These are phyloP conservation scores for Phaseolus coccineus DNA, from an alignment of 331 rosid species.

Conservation along the genomic window DNA sequence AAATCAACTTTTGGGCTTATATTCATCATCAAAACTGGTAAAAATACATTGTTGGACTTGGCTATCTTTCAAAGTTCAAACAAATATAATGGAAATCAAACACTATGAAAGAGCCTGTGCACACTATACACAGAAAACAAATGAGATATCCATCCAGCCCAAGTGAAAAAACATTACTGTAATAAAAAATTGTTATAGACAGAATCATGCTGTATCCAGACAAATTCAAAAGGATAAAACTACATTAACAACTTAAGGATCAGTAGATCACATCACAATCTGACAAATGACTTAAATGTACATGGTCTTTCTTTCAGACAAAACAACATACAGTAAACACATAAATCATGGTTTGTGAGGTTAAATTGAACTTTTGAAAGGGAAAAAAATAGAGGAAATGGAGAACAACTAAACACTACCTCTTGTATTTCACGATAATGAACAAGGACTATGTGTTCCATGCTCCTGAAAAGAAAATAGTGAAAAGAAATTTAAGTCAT, in stretches of 20 bases:
- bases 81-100: constrained; percentile 8
- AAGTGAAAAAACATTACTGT: not conserved
- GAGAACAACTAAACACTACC: constrained; percentile 55
- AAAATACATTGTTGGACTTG: constrained; percentile 26
- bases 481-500: constrained; percentile 31
- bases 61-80: constrained; percentile 29
- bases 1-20: constrained; percentile 20
- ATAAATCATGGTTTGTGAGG: constrained; percentile 34
- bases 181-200: constrained; percentile 4
- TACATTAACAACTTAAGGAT: constrained; percentile 17
- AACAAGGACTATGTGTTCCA: constrained; percentile 95
- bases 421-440: constrained; percentile 97
- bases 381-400: constrained; percentile 24
- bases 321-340: constrained; percentile 29
- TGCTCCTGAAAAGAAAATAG: constrained; percentile 71
- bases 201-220: constrained; percentile 4
- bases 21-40: constrained; percentile 25
- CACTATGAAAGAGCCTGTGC: not conserved
- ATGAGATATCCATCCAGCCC: constrained; percentile 20
- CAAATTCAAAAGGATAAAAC: constrained; percentile 28
- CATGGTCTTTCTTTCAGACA: constrained; percentile 17
- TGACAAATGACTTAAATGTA: not conserved
- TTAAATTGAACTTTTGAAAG: constrained; percentile 34
- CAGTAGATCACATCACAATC: constrained; percentile 9
- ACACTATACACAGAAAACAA: constrained; percentile 18